phyloP scores from a whole-genome alignment of 1,139 yeast species.

The Suhomyces atakaporum region DNA sequence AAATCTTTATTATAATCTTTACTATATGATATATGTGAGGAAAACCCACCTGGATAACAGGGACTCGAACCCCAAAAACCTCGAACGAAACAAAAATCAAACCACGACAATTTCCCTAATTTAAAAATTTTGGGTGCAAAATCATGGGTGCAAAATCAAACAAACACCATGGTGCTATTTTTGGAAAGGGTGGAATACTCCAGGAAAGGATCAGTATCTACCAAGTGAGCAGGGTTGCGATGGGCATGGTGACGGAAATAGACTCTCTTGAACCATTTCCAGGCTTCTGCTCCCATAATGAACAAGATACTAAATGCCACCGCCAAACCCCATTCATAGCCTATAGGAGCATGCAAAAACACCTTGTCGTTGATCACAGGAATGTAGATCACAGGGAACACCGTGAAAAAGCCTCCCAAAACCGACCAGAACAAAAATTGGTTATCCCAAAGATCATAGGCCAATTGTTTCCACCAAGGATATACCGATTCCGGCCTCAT shows the following conservation, averaged over 20 bases:
- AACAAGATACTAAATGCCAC: constrained; percentile 64
- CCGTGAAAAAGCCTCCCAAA: constrained; percentile 65
- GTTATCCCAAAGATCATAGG: constrained; percentile 71
- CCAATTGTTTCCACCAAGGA: constrained; percentile 57
- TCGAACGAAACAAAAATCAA: constrained; percentile 1
- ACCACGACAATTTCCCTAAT: neutral
- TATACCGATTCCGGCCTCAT: constrained; percentile 71
- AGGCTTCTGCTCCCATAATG: constrained; percentile 61
- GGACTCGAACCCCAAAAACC: constrained; percentile 18
- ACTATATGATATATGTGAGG: constrained; percentile 3
- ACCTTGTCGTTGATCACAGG: constrained; percentile 83
- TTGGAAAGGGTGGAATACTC: constrained; percentile 62
- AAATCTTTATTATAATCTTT: neutral
- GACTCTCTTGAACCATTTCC: constrained; percentile 67
- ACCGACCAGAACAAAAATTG: constrained; percentile 85
- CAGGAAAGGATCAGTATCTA: constrained; percentile 62
- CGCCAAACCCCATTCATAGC: constrained; percentile 84
- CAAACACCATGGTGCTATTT: constrained; percentile 37
- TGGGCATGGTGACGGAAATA: constrained; percentile 42
- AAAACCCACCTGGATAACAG: constrained; percentile 13
- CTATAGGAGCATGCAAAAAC: constrained; percentile 71
- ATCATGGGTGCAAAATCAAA: neutral
- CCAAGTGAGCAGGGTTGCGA: constrained; percentile 33
- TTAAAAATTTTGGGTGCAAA: constrained; percentile 1
- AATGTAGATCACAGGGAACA: constrained; percentile 83